phyloP scores from a whole-genome alignment of 1,284 basidiomycete species.

The Ustilago sp. region DNA sequence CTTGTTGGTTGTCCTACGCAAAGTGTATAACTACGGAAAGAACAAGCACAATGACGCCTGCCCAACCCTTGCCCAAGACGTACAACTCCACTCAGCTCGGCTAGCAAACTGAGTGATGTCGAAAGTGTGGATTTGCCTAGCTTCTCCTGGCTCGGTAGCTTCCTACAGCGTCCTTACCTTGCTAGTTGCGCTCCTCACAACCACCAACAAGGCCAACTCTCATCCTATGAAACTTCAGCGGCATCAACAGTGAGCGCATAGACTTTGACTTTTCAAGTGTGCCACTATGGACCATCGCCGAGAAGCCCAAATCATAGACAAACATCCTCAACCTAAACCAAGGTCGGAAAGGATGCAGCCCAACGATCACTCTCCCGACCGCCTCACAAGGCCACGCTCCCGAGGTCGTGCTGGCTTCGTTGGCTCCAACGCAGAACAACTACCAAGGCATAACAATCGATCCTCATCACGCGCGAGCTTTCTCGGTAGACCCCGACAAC shows the following conservation, averaged over 20 bases:
- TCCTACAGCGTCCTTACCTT: not conserved
- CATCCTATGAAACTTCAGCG: no score
- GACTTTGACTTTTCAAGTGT: not conserved
- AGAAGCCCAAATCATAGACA: not conserved
- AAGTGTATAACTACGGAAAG: not conserved
- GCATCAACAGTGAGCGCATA: not conserved
- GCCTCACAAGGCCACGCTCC: slow-evolving; percentile 21
- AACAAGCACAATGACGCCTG: not conserved
- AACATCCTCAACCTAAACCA: slow-evolving; percentile 1
- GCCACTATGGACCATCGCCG: slow-evolving; percentile 1
- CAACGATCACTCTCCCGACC: slow-evolving; percentile 23
- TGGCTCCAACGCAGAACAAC: slow-evolving; percentile 18
- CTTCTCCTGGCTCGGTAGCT: not conserved
- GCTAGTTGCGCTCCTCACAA: not conserved
- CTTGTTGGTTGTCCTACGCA: no score
- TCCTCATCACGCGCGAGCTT: slow-evolving; percentile 46
- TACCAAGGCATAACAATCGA: slow-evolving; percentile 20
- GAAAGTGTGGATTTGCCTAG: not conserved
- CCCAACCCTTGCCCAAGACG: not conserved
- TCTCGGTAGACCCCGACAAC: slow-evolving; percentile 39
- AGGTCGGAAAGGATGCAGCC: not conserved
- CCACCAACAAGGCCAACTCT: not conserved
- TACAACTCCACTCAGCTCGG: not conserved
- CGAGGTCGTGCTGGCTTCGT: slow-evolving; percentile 32
- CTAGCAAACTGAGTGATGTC: not conserved